Evolutionary conservation across 805 yeast species (phyloP), one percentile per base, ranked within the genome.

Genomic region (Cyberlindnera saturnus): DNA sequence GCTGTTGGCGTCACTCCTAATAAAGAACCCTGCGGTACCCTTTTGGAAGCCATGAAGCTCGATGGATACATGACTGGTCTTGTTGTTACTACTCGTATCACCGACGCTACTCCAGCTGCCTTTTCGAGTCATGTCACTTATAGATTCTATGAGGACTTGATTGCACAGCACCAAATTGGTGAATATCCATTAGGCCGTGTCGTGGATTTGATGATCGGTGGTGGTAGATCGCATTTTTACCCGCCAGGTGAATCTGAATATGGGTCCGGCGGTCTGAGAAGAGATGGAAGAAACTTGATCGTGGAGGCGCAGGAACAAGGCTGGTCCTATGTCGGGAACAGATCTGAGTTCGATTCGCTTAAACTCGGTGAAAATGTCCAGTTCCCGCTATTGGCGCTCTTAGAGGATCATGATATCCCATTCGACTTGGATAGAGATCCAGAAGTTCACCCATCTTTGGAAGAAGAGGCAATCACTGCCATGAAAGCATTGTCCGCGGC

Each of bases 31-130:
- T 85, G 95, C 59, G 96, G 96, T 6, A 87, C 96, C 2, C 65
- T 90, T 34, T 67, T 90, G 51, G 98, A 90, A 64, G 95, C 95
- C 1, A 81, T 91, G 56, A 89, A 90, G 58, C 67, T 82, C 43
- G 70, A 76, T 45, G 96, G 96, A 1, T 87, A 81, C 63, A 62
- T 70, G 53, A 90, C 97, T 0, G 98, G 97, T 0, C 67, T 90
- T 39, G 97, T 90, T 20, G 96, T 89, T 26, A 90, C 96, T 23
- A 89, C 97, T 0, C 75, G 95, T 49, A 77, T 90, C 51, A 87
- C 96, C 8, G 97, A 90, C 60, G 97, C 97, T 14, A 90, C 97
- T 0, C 97, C 97, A 0, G 96, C 96, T 11, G 80, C 90, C 0
- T 90, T 88, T 61, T 79, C 87, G 34, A 55, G 95, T 3, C 98